Conservation (phyloP, 371 early-diverging fungal species). For the Blastocladiella emersonii region DNA sequence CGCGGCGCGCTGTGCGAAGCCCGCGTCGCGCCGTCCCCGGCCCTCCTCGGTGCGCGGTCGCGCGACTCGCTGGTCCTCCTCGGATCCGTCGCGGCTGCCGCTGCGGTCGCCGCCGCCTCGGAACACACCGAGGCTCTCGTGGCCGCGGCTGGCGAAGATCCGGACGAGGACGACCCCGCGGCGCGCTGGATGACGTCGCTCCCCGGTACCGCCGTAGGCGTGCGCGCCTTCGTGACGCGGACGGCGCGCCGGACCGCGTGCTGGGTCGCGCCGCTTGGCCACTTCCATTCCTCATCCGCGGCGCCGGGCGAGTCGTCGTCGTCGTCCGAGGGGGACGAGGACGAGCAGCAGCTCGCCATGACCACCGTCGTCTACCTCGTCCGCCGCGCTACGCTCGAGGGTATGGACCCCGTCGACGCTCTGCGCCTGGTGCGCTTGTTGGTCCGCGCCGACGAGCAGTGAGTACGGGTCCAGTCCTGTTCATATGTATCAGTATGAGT, state of each 20-base stretch:
- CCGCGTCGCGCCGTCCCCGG: neutral
- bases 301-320: neutral
- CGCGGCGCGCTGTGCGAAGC: conserved; percentile 47
- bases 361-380: neutral
- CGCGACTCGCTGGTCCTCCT: neutral
- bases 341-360: neutral
- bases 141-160: too few relatives aligned
- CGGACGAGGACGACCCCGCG: neutral
- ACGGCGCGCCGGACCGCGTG: neutral
- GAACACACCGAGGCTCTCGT: neutral
- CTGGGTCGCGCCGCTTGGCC: neutral
- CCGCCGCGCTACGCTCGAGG: neutral
- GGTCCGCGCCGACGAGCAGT: neutral
- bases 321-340: neutral
- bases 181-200: conserved; percentile 35
- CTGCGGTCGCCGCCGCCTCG: neutral
- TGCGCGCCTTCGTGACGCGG: conserved; percentile 47
- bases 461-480: too few relatives aligned
- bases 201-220: conserved; percentile 66
- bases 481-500: too few relatives aligned
- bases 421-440: neutral
- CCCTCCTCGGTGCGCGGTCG: neutral
- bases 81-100: neutral
- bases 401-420: neutral
- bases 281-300: neutral